These are phyloP conservation scores for Fusarium xyrophilum DNA, from an alignment of 2,329 filamentous ascomycete genomes.

Conservation along the genomic window DNA sequence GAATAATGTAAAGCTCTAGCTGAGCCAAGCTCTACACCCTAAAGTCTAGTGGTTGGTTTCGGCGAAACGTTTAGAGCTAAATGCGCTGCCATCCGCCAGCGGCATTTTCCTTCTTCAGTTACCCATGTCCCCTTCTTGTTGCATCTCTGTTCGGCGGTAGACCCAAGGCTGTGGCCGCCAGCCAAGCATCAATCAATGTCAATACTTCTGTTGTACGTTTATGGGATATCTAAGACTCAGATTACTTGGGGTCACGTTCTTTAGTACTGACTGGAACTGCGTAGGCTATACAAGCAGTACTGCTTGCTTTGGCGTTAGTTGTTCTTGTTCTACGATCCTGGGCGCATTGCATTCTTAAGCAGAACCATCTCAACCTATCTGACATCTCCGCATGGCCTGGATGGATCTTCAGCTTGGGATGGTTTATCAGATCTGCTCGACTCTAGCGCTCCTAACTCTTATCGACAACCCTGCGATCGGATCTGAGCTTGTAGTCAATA, in stretches of 20 bases:
- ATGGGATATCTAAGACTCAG: accelerated
- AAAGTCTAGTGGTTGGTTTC: background rate
- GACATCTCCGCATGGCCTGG: constrained; percentile 8
- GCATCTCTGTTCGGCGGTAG: background rate
- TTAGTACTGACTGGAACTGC: background rate
- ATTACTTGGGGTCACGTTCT: too few relatives aligned
- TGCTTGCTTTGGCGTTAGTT: background rate
- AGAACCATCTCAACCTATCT: background rate
- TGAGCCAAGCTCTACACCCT: background rate
- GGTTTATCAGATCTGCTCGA: constrained; percentile 26
- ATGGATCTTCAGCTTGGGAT: constrained; percentile 13
- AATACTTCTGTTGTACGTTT: background rate
- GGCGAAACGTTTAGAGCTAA: background rate
- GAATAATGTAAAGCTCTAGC: background rate
- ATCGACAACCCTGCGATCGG: constrained; percentile 9
- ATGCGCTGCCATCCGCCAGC: background rate
- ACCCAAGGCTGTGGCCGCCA: background rate
- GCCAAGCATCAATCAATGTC: background rate
- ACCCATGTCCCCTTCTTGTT: background rate
- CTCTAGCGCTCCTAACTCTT: constrained; percentile 1
- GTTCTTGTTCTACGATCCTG: background rate
- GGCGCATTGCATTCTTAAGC: background rate
- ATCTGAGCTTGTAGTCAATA: background rate
- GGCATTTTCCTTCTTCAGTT: background rate
- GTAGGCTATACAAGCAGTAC: constrained; percentile 4